Evolutionary conservation across 2,329 filamentous ascomycete species (phyloP), one percentile per base, ranked within the genome.

Genomic region (Colletotrichum sansevieriae): DNA sequence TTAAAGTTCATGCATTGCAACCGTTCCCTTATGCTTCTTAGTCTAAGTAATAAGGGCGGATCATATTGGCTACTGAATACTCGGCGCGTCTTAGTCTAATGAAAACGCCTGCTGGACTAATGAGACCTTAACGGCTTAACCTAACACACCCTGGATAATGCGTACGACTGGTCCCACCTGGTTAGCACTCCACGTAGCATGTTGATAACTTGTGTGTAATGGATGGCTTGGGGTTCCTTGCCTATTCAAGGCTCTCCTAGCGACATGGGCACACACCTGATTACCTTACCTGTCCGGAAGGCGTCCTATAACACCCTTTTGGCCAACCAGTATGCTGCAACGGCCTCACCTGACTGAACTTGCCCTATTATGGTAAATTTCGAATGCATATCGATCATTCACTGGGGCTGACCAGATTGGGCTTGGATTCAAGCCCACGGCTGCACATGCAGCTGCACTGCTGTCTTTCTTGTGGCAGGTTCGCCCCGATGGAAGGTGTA

Each of bases 401-500:
- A 46, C 15, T 46, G 15, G 0, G 15, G 6, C 43, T 18, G 43
- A 0, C 43, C n/a, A 46, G 0, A 46, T 46, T 46, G 2, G 43
- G 15, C 15, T 46, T 46, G n/a, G 7, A 46, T 3, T 18, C 0
- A 46, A 46, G 15, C 15, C 7, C 7, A 0, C 15, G 0, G 43
- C 41, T 44, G 41, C 10, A 10, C 15, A n/a, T 18, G 0, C 41
- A 44, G 41, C 43, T 18, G 0, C 15, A 46, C 15, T 46, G n/a
- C 43, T 18, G 7, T 46, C 15, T 46, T 46, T 18, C 0, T 0
- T 46, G 2, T 46, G 43, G n/a, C 43, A 18, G 15, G 43, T 46
- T 46, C 0, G 43, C 15, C 0, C 15, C 43, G 3, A 46, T 0
- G 43, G 1, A 18, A 10, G 41, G 15, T 0, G 0, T 1, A 46